phyloP scores from a whole-genome alignment of 208 protist species.

The Acanthamoeba triangularis region DNA sequence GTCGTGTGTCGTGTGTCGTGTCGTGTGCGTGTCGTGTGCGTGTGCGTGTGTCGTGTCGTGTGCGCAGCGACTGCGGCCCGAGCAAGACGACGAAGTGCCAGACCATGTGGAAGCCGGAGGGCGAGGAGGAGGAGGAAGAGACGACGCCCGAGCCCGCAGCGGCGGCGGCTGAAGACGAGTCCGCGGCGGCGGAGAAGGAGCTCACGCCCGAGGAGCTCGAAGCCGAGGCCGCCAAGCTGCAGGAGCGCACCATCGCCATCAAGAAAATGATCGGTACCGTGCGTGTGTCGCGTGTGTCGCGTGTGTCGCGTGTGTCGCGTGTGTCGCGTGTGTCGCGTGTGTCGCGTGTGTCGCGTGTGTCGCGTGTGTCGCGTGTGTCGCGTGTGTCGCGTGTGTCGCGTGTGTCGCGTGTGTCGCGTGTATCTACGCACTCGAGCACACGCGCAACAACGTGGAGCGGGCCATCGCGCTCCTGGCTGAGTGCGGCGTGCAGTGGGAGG shows the following conservation, averaged over 20 bases:
- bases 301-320: too few species aligned
- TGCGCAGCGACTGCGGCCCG: not conserved
- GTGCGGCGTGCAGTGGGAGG: conserved; percentile 23
- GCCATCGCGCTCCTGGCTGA: conserved; percentile 4
- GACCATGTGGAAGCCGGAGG: not conserved
- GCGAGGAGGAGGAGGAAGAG: not conserved
- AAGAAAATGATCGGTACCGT: conserved; percentile 46
- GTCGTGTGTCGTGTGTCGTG: not conserved
- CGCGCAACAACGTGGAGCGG: conserved; percentile 9
- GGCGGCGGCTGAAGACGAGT: not conserved
- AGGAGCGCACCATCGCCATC: conserved; percentile 51
- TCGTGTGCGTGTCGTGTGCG: too few species aligned
- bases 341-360: not conserved
- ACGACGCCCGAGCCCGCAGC: not conserved
- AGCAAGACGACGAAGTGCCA: not conserved
- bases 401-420: not conserved
- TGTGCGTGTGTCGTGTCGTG: too few species aligned
- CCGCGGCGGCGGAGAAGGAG: not conserved
- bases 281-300: not conserved
- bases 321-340: too few species aligned
- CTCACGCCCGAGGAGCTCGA: not conserved
- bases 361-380: not conserved
- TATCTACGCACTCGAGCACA: conserved; percentile 62
- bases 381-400: not conserved
- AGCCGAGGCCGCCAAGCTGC: conserved; percentile 12